Percentiles rank a stretch among this genome's conserved stretches.
Evolutionary conservation across 176 grass and related monocot species (phyloP).

Genomic region (Juncus effusus): DNA sequence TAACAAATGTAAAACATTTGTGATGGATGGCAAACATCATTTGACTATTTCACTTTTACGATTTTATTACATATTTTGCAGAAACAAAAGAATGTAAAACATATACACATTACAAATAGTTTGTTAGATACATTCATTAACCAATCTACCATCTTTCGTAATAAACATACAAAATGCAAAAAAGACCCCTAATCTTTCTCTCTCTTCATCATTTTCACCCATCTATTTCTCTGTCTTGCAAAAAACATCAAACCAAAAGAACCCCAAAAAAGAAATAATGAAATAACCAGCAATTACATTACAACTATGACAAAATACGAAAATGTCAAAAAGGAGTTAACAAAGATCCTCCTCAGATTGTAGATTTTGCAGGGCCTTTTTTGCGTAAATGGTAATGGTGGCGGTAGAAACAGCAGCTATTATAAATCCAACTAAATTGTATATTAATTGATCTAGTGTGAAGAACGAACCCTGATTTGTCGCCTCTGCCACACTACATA

Average conservation of each 20-base stretch:
- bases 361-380: conserved; percentile 78
- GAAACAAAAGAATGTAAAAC: background rate
- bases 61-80: background rate
- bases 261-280: conserved; percentile 10
- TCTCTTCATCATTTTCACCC: conserved; percentile 1
- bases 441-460: conserved; percentile 82
- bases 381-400: conserved; percentile 95
- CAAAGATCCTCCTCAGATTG: conserved; percentile 69
- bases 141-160: conserved; percentile 11
- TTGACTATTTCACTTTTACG: conserved; percentile 10
- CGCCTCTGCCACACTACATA: conserved; percentile 78
- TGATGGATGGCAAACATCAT: no score
- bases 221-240: background rate
- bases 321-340: conserved; percentile 35
- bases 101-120: conserved; percentile 24
- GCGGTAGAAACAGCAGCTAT: conserved; percentile 77
- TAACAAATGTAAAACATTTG: conserved; percentile 22
- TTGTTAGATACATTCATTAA: conserved; percentile 13
- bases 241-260: conserved; percentile 16
- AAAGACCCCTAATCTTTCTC: conserved; percentile 5
- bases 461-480: conserved; percentile 79
- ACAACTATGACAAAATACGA: background rate
- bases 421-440: conserved; percentile 72
- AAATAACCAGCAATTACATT: background rate
- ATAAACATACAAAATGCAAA: background rate